Evolutionary conservation across 495 filamentous ascomycete genomes (phyloP), one percentile per base, ranked within the genome.

Genomic region (Aspergillus nanangensis): DNA sequence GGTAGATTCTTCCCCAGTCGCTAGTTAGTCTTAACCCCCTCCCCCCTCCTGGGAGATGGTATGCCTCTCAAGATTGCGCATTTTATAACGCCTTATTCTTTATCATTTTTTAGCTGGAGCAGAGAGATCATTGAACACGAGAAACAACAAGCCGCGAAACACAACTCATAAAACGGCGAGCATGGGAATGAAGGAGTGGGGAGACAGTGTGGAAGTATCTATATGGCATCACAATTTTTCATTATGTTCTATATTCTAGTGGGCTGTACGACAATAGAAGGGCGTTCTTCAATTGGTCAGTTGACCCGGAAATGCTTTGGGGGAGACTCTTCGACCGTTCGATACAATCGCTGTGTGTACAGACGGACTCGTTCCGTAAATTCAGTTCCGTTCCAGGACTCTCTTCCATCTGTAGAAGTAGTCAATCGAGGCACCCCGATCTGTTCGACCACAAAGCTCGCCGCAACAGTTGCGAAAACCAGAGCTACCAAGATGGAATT

Each of bases 391-490:
- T 95, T 95, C 90, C 90, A 95, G 45, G 74, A 78, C 65, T 95
- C 90, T 38, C 55, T 64, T 13, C 77, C 81, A 29, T 78, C 60
- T 5, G 58, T 63, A 47, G 75, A 67, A 22, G 56, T 60, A 17
- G 65, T 70, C 4, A 92, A 57, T 17, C 62, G 65, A 18, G 93
- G 93, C 51, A 91, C 79, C 0, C 93, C 92, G 47, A 93, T 81
- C 57, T 97, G 92, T 65, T 98, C 91, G 51, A 98, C 93, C 8
- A 88, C 88, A 61, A 96, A 93, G 44, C 92, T 89, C 0, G 93
- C 91, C 3, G 89, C 86, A 10, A 97, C 80, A n/a, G 78, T 84
- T 4, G 84, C 93, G 77, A 81, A 86, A 0, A 80, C 75, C 9
- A 87, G 82, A 4, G 90, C 90, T 54, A 84, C 75, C 25, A 83